These are phyloP conservation scores for Leptographium wingfieldii DNA, from an alignment of 2,329 filamentous ascomycete species.

Conservation along the genomic window DNA sequence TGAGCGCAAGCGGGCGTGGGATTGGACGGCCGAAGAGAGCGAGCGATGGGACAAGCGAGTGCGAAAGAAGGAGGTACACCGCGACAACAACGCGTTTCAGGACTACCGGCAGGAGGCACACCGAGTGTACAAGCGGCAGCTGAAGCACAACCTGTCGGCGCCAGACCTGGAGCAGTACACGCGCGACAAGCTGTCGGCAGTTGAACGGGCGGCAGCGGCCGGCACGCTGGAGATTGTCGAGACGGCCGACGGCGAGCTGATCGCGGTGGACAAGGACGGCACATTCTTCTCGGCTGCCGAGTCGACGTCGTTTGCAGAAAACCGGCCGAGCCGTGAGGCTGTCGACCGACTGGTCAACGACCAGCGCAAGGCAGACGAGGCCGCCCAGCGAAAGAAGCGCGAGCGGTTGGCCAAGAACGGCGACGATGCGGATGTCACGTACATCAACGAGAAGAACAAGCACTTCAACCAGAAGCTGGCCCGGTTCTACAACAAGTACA, in stretches of 20 bases:
- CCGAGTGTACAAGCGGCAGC: constrained; percentile 88
- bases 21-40: constrained; percentile 92
- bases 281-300: constrained; percentile 74
- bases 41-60: constrained; percentile 88
- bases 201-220: constrained; percentile 71
- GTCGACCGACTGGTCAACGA: constrained; percentile 82
- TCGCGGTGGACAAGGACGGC: constrained; percentile 84
- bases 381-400: constrained; percentile 70
- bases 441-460: constrained; percentile 99
- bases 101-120: constrained; percentile 79
- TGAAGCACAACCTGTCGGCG: constrained; percentile 54
- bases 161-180: constrained; percentile 78
- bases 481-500: constrained; percentile 98
- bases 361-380: constrained; percentile 77
- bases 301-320: constrained; percentile 66
- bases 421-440: constrained; percentile 85
- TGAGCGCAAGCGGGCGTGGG: constrained; percentile 95
- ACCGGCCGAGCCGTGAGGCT: constrained; percentile 75
- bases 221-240: constrained; percentile 89
- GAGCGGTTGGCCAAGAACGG: constrained; percentile 67
- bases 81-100: constrained; percentile 79
- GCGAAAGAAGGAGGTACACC: constrained; percentile 69
- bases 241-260: constrained; percentile 86
- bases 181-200: constrained; percentile 68
- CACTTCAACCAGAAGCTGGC: constrained; percentile 97